A percentile compares a stretch with the other conserved stretches of the same genome.
phyloP scores from a whole-genome alignment of 768 basidiomycete species.

The Phlegmacium glaucopus region DNA sequence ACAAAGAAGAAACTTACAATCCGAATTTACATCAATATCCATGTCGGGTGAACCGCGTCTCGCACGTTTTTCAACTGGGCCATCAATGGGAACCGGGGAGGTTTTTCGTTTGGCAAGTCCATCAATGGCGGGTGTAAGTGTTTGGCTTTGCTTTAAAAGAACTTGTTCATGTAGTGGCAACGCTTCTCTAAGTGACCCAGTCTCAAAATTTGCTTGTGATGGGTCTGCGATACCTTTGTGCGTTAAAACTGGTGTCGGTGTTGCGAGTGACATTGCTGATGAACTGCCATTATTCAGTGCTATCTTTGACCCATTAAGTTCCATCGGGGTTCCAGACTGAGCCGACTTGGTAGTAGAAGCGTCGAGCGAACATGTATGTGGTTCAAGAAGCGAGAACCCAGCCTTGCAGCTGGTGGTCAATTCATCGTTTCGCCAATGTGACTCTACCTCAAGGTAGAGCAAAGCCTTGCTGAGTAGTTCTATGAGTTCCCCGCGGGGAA shows the following conservation, averaged over 20 bases:
- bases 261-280: neutral
- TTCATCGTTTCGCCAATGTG: conserved; percentile 69
- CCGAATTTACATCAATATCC: conserved; percentile 37
- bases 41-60: conserved; percentile 50
- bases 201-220: neutral
- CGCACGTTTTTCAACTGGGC: conserved; percentile 61
- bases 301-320: conserved; percentile 6
- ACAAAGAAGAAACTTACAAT: conserved; percentile 21
- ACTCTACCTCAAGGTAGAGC: conserved; percentile 79
- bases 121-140: conserved; percentile 16
- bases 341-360: conserved; percentile 27
- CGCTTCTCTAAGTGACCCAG: conserved; percentile 2
- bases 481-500: conserved; percentile 78
- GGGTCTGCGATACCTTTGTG: neutral
- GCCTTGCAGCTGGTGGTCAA: conserved; percentile 64
- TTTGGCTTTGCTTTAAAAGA: conserved; percentile 9
- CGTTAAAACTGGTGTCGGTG: neutral
- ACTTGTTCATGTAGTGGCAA: conserved; percentile 11
- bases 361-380: conserved; percentile 65
- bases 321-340: conserved; percentile 18
- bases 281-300: conserved; percentile 11
- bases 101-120: conserved; percentile 49
- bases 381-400: conserved; percentile 71
- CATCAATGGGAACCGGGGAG: conserved; percentile 42
- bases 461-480: conserved; percentile 80